Evolutionary conservation across 2,329 filamentous ascomycete genomes (phyloP), one percentile per base, ranked within the genome.

Genomic region (Ambrosiella xylebori): DNA sequence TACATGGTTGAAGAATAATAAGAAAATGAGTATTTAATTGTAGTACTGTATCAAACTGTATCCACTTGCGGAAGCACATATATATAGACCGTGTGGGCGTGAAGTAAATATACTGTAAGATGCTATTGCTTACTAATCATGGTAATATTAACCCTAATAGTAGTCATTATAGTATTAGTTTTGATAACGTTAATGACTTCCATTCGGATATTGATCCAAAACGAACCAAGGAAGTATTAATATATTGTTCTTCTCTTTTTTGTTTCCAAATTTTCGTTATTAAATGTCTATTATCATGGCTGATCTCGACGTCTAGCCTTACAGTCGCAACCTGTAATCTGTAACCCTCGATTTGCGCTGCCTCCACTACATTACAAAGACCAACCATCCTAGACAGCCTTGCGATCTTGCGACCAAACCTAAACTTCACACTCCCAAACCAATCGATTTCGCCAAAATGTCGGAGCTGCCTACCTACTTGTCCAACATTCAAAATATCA

Each of bases 401-500:
- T 52, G 58, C 36, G 8, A 13, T 19, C 35, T 38, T 55, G 36
- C 44, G 37, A 58, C 38, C 53, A 37, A 52, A 19, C 13, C 40
- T 35, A 11, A 15, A 35, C 50, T 45, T 8, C 8, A 36, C 13
- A 36, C 15, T 13, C 35, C n/a, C 44, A 57, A 27, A 56, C 15
- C 36, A 13, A 37, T 15, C 15, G 7, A 53, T 27, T 44, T 11
- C 40, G 50, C 47, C 54, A 96, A 96, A 90, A 91, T 89, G 69
- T 81, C 95, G 71, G 89, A 96, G 69, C 86, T 88, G 65, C 90
- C 90, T 61, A 86, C 87, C 61, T 96, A 96, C 71, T 82, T 82
- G 59, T 73, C 74, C 68, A 91, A 88, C 64, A 79, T 96, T 65
- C 90, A 95, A 76, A 94, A 88, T 80, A 97, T 97, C 77, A 95